Base-by-base conservation (phyloP, 164 flowering plant species). In the Umbellularia californica region DNA sequence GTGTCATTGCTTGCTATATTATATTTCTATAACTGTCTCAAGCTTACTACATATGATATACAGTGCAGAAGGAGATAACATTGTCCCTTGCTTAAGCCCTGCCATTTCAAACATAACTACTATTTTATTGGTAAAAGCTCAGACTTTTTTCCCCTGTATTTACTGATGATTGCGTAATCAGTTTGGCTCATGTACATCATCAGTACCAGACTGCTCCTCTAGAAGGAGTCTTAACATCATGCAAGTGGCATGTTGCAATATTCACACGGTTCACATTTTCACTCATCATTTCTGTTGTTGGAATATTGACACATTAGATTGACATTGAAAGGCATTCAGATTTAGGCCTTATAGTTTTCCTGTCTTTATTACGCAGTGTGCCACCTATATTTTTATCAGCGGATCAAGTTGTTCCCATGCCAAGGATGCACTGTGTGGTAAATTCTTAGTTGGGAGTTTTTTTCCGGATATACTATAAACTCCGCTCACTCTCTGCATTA, bases 61-160 rank as follows among this genome's bases (percentile, higher is more conserved):
- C 74, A 82, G 84, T 67, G 84, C 84, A 77, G 76, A 65, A 82
- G 81, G 84, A 71, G 70, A 79, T 75, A 64, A 77, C 51, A 22
- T 77, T 55, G 20, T 79, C 25, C 75, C 84, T 50, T 76, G 76
- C 20, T 71, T 81, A 20, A 81, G 84, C 71, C 84, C 84, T 74
- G 73, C 81, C 50, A 13, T 81, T 19, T 76, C 84, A 22, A 79
- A 76, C 75, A 64, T 77, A 51, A 55, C 67, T 33, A 65, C 79
- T 50, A 76, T 79, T 75, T 62, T 69, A 65, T 52, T 51, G 66
- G 84, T 79, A 79, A 27, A 27, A 27, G 28, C 28, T 27, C 28
- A 27, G 2, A 27, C 28, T 27, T 27, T 27, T 27, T 27, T 27
- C 28, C 28, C 28, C 28, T 27, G 28, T 2, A 27, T 27, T 27